Evolutionary conservation across 331 rosid genomes (phyloP), one percentile per base, ranked within the genome.

Genomic region (Ulmus americana): DNA sequence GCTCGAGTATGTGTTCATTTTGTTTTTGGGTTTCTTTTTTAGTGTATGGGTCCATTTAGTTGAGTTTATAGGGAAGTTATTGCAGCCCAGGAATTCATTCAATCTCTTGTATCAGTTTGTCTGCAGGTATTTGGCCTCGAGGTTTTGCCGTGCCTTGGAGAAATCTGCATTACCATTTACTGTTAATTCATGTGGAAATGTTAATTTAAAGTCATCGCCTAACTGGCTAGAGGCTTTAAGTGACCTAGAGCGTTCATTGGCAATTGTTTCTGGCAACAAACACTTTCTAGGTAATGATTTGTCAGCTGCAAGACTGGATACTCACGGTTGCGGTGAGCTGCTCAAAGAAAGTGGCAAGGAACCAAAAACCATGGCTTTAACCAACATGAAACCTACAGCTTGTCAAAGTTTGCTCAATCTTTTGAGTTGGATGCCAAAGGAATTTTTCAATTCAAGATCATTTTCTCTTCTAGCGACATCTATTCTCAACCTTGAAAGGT

Each of bases 401-500:
- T 86, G 90, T 78, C 80, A 73, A 66, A 72, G 75, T 73, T 77
- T 92, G 80, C 88, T 89, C 64, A 80, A 75, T 70, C 84, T 89
- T 40, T 64, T 92, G 64, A 74, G 84, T 76, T 55, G 74, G 74
- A 82, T 82, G 80, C 84, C 85, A 61, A 86, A 76, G 44, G 76
- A 71, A 35, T 63, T 68, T 76, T 64, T 82, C 40, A 73, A 77
- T 71, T 69, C 79, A 63, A 79, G 57, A 70, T 80, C 98, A 61
- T 68, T 77, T 59, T 79, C 85, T 63, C 78, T 16, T 63, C 65
- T 72, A 67, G 70, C 74, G 40, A 70, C 88, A 45, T 70, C 77
- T 68, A 70, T 92, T 75, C 87, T 92, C 76, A 85, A 92, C 78
- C 89, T 92, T 67, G 98, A 92, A 82, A 68, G 97, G 97, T 92